Percentiles rank a stretch among this genome's conserved stretches.
These are phyloP conservation scores for Didymella segeticola DNA, from an alignment of 2,329 filamentous ascomycete genomes.

Conservation along the genomic window DNA sequence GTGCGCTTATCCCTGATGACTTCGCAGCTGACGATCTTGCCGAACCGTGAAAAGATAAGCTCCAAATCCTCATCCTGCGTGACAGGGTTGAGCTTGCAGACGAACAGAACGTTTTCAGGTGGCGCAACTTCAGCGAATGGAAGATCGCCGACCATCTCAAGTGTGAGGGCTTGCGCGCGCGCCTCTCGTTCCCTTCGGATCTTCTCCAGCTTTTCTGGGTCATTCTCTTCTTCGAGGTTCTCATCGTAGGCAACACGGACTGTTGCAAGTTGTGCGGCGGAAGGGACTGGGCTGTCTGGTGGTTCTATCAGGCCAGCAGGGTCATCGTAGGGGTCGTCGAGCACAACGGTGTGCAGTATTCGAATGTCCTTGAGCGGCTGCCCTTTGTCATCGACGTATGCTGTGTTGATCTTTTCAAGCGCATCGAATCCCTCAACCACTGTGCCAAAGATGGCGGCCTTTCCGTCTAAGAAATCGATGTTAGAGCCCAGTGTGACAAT, in stretches of 20 bases:
- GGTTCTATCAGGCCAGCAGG: slow-evolving; percentile 78
- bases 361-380: slow-evolving; percentile 92
- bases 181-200: slow-evolving; percentile 87
- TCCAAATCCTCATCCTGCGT: slow-evolving; percentile 94
- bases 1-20: slow-evolving; percentile 94
- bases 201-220: slow-evolving; percentile 81
- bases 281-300: slow-evolving; percentile 78
- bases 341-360: slow-evolving; percentile 87
- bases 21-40: slow-evolving; percentile 92
- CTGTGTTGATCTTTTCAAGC: slow-evolving; percentile 88
- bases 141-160: slow-evolving; percentile 97
- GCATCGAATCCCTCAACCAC: slow-evolving; percentile 96
- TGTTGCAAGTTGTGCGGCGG: slow-evolving; percentile 84
- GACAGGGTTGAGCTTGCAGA: slow-evolving; percentile 97
- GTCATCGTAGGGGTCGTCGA: slow-evolving; percentile 92
- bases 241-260: slow-evolving; percentile 92
- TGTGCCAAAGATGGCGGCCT: slow-evolving; percentile 92
- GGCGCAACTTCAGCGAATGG: slow-evolving; percentile 98
- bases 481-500: slow-evolving; percentile 89
- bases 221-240: slow-evolving; percentile 76
- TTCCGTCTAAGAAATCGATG: slow-evolving; percentile 88
- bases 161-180: slow-evolving; percentile 87
- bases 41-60: slow-evolving; percentile 96
- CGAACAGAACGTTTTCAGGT: slow-evolving; percentile 95
- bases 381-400: slow-evolving; percentile 85